Conservation (phyloP, 805 yeast genomes). For the Cyberlindnera petersonii region DNA sequence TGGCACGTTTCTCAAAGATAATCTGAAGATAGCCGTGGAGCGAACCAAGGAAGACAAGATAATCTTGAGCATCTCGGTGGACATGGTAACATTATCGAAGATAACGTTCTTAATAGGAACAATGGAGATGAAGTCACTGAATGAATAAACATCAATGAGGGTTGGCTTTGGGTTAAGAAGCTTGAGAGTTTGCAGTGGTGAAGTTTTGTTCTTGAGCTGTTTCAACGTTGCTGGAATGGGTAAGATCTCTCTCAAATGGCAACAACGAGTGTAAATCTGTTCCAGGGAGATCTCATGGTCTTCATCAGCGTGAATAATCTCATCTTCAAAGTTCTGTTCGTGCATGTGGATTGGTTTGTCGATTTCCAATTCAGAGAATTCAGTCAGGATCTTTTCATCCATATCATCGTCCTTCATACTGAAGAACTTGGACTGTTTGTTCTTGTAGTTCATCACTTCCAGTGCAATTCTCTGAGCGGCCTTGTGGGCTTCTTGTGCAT, state of each 20-base stretch:
- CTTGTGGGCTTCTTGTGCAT: conserved; percentile 71
- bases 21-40: conserved; percentile 62
- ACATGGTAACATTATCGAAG: conserved; percentile 73
- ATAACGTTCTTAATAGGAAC: conserved; percentile 76
- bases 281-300: conserved; percentile 40
- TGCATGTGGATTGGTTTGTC: conserved; percentile 70
- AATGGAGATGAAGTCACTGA: conserved; percentile 81
- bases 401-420: conserved; percentile 27
- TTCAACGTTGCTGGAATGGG: conserved; percentile 89
- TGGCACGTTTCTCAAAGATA: conserved; percentile 76
- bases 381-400: conserved; percentile 20
- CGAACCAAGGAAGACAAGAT: conserved; percentile 67
- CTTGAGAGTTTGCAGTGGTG: conserved; percentile 69
- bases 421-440: conserved; percentile 12
- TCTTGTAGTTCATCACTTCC: conserved; percentile 52
- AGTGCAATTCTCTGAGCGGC: conserved; percentile 67
- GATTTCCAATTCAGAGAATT: conserved; percentile 41
- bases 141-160: conserved; percentile 78
- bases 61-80: conserved; percentile 72
- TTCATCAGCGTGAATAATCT: conserved; percentile 17
- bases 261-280: conserved; percentile 82
- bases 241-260: conserved; percentile 85
- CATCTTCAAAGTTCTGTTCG: conserved; percentile 48
- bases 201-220: conserved; percentile 71
- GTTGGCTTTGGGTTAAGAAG: conserved; percentile 88